These are phyloP conservation scores for Pythium periplocum DNA, from an alignment of 352 stramenopile species.

Conservation along the genomic window DNA sequence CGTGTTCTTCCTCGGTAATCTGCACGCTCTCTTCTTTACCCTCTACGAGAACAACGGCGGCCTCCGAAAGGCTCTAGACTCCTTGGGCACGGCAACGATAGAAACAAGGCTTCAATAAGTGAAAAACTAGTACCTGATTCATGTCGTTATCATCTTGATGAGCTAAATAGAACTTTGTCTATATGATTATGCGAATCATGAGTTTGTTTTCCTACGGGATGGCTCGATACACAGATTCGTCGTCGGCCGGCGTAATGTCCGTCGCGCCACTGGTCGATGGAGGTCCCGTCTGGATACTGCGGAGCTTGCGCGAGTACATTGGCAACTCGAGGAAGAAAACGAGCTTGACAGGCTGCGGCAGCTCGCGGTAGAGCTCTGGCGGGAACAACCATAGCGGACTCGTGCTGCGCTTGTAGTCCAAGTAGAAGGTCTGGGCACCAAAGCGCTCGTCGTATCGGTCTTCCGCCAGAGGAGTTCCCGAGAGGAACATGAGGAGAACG, in stretches of 20 bases:
- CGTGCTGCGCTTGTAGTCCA: constrained; percentile 62
- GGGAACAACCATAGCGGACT: constrained; percentile 53
- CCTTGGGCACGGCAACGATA: too few species aligned
- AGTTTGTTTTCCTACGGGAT: constrained; percentile 5
- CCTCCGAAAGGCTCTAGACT: too few species aligned
- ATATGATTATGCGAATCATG: not conserved
- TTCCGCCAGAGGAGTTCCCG: constrained; percentile 58
- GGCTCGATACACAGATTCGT: constrained; percentile 14
- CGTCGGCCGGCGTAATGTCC: not conserved
- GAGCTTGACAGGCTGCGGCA: constrained; percentile 37
- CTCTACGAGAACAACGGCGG: too few species aligned
- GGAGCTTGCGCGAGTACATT: constrained; percentile 51
- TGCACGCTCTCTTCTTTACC: too few species aligned
- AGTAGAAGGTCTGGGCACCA: constrained; percentile 40
- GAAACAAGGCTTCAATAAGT: too few species aligned
- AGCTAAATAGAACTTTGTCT: too few species aligned
- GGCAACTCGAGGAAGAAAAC: constrained; percentile 45
- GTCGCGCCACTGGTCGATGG: constrained; percentile 1
- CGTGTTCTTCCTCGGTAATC: too few species aligned
- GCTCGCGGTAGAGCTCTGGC: constrained; percentile 28
- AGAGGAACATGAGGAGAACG: constrained; percentile 67
- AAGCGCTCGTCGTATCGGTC: constrained; percentile 62
- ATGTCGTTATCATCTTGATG: too few species aligned
- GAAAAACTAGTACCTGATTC: too few species aligned
- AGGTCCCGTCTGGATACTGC: constrained; percentile 23